Base-by-base conservation (phyloP, 192 early-diverging fungal species). In the Linderina pennispora region DNA sequence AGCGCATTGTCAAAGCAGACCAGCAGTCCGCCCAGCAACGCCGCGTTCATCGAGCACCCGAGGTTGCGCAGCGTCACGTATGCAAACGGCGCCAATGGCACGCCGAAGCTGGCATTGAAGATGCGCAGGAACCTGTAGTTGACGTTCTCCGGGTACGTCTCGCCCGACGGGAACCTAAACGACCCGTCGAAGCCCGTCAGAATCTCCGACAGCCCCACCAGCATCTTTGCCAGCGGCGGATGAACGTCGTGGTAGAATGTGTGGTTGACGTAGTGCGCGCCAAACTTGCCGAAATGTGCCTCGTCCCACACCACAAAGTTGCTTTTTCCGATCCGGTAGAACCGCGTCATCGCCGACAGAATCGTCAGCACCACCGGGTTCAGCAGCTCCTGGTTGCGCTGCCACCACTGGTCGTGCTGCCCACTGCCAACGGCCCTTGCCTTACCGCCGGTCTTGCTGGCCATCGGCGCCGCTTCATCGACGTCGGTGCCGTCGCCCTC, bases 231-330 rank as follows among this genome's bases (percentile, higher is more conserved):
- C 45, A 97, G 66, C 4, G 97, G 94, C 22, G 97, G 97, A 55
- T 99, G 97, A 1, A 99, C 94, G 69, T 99, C 97, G 59, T 91
- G 91, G 55, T 97, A 99, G 50, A 97, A 99, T 33, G 88, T 87
- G 19, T 79, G 65, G 44, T 95, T 93, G 32, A 99, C 58, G 67
- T 99, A 99, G 59, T 91, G 74, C 8, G 86, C 89, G 14, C 85
- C 97, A 74, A 99, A 99, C 79, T 96, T 77, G 45, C 53, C 62
- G 50, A 68, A 66, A 44, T 71, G 62, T 40, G 80, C 84, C 62
- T 89, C 87, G 58, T 89, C 87, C 82, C 82, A 89, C 17, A 87
- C 74, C 9, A 86, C 84, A 45, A 53, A 37, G 43, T 50, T 38
- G 20, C 55, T 35, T 22, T 40, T 23, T 16, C 61, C 60, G 37